phyloP scores from a whole-genome alignment of 805 yeast genomes.

The Metschnikowia kofuensis region DNA sequence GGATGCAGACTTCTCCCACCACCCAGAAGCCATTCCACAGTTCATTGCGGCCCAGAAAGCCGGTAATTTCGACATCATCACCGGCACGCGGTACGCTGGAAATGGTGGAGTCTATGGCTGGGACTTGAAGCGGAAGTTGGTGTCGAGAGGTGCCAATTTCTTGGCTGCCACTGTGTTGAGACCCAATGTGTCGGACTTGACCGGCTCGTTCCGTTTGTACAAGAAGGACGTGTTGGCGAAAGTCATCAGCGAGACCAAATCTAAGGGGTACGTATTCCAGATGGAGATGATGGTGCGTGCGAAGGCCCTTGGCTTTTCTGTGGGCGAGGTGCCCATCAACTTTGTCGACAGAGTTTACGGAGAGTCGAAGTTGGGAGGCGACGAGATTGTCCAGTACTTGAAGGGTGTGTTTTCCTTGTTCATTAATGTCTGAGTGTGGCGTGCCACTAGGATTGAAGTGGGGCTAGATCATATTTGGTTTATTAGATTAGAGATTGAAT shows the following conservation, averaged over 20 bases:
- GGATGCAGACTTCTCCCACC: slow-evolving; percentile 85
- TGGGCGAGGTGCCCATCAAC: slow-evolving; percentile 76
- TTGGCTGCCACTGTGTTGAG: slow-evolving; percentile 68
- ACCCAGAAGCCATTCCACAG: slow-evolving; percentile 75
- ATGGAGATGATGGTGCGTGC: slow-evolving; percentile 90
- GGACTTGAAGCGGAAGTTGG: slow-evolving; percentile 77
- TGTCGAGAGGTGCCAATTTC: slow-evolving; percentile 78
- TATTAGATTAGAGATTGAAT: not conserved
- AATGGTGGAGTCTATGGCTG: slow-evolving; percentile 83
- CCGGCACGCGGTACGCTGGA: slow-evolving; percentile 71
- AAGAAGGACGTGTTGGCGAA: slow-evolving; percentile 65
- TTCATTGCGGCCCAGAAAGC: slow-evolving; percentile 62
- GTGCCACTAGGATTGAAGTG: slow-evolving; percentile 44
- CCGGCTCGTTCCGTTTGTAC: slow-evolving; percentile 75
- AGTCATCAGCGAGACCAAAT: slow-evolving; percentile 63
- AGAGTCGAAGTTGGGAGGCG: slow-evolving; percentile 76
- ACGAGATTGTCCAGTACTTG: slow-evolving; percentile 73
- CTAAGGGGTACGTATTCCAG: slow-evolving; percentile 82
- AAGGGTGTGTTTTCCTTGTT: slow-evolving; percentile 78
- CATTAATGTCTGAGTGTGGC: slow-evolving; percentile 45
- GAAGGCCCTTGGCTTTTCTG: slow-evolving; percentile 64
- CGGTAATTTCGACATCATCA: slow-evolving; percentile 50
- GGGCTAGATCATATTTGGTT: not conserved
- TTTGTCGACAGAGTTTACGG: slow-evolving; percentile 80
- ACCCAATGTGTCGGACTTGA: slow-evolving; percentile 70